Conservation (phyloP, 2,329 filamentous ascomycete species). For the Remersonia thermophila region DNA sequence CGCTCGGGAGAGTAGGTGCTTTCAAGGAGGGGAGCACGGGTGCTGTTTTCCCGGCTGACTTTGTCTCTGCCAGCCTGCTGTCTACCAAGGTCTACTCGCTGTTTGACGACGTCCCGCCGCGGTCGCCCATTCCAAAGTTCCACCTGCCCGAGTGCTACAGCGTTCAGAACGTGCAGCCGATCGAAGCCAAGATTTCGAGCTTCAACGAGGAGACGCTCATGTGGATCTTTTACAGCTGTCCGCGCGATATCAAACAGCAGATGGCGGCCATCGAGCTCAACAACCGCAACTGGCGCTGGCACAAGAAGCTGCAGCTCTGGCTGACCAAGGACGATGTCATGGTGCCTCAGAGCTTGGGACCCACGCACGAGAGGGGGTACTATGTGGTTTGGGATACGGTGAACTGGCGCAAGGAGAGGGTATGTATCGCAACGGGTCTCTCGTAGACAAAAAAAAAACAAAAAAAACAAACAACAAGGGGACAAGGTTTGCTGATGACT, state of each 20-base stretch:
- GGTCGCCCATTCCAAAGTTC: slow-evolving; percentile 44
- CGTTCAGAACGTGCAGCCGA: slow-evolving; percentile 52
- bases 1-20: slow-evolving; percentile 42
- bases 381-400: slow-evolving; percentile 54
- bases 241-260: slow-evolving; percentile 49
- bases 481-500: too few species aligned
- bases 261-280: slow-evolving; percentile 51
- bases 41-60: slow-evolving; percentile 3
- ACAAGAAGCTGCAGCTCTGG: slow-evolving; percentile 55
- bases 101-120: slow-evolving; percentile 46
- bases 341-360: slow-evolving; percentile 47
- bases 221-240: slow-evolving; percentile 58
- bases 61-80: slow-evolving; percentile 30
- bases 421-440: too few species aligned
- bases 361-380: slow-evolving; percentile 49
- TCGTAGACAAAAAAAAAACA: too few species aligned
- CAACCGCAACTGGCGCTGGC: slow-evolving; percentile 55
- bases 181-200: slow-evolving; percentile 52
- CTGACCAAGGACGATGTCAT: slow-evolving; percentile 56
- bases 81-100: slow-evolving; percentile 50
- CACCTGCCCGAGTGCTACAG: slow-evolving; percentile 53
- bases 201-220: slow-evolving; percentile 59
- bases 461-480: too few species aligned
- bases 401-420: slow-evolving; percentile 51
- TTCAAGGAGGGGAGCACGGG: too few species aligned